A percentile compares a stretch with the other conserved stretches of the same genome.
Evolutionary conservation across 2,329 filamentous ascomycete species (phyloP).

Genomic region (Cercospora zeae-maydis): DNA sequence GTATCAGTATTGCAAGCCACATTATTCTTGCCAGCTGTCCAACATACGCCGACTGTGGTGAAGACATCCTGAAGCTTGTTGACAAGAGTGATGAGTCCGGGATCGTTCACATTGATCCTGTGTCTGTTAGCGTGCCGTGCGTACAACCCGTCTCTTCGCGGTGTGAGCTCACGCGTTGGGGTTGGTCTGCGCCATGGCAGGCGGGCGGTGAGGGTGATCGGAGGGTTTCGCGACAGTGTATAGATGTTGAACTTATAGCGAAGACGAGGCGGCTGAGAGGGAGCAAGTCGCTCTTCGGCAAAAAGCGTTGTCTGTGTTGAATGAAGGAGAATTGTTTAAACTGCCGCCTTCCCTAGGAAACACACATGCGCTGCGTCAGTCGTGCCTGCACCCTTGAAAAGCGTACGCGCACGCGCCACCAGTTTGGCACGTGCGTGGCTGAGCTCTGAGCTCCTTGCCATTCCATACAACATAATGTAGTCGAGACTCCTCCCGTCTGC

Average conservation of each 20-base stretch:
- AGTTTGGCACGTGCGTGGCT: conserved; percentile 5
- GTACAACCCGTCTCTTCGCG: not conserved
- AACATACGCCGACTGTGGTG: conserved; percentile 80
- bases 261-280: not conserved
- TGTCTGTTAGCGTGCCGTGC: conserved; percentile 8
- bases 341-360: not conserved
- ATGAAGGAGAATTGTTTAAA: not conserved
- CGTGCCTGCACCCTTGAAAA: conserved; percentile 2
- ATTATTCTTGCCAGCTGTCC: conserved; percentile 13
- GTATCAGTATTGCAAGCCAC: conserved; percentile 20
- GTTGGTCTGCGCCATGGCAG: conserved; percentile 34
- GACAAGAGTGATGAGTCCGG: conserved; percentile 72
- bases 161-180: conserved; percentile 30
- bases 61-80: conserved; percentile 99
- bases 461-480: too few species aligned
- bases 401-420: not conserved
- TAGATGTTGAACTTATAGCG: not conserved
- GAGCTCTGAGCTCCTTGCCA: not conserved
- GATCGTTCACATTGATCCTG: conserved; percentile 70
- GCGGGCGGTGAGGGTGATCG: conserved; percentile 16
- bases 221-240: not conserved
- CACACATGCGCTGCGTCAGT: conserved; percentile 5
- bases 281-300: not conserved
- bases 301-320: not conserved
- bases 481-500: not conserved